Evolutionary conservation across 495 filamentous ascomycete genomes (phyloP).

Genomic region (Lasiosphaeria hispida): DNA sequence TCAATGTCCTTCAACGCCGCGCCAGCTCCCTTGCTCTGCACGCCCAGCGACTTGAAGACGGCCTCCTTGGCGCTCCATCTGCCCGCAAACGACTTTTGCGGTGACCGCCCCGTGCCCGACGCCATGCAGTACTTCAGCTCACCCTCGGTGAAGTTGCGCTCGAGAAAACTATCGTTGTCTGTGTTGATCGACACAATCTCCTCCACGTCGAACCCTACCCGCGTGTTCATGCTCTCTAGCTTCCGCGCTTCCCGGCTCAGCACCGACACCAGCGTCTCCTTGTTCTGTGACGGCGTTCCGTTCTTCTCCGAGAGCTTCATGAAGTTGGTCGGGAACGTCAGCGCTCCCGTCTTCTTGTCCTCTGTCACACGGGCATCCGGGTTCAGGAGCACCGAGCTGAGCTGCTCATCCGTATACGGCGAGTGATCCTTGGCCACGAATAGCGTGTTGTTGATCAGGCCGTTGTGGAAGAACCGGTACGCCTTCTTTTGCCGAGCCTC

Average conservation of each 20-base stretch:
- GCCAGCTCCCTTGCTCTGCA: constrained; percentile 81
- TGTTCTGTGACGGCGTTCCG: constrained; percentile 33
- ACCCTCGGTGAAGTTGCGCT: constrained; percentile 83
- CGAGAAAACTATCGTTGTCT: constrained; percentile 88
- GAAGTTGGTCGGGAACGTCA: constrained; percentile 67
- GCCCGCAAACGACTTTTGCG: constrained; percentile 85
- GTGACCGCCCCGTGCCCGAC: constrained; percentile 54
- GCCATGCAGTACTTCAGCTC: constrained; percentile 85
- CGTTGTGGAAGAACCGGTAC: constrained; percentile 97
- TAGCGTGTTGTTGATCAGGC: constrained; percentile 92
- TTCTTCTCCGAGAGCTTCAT: constrained; percentile 54
- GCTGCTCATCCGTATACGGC: constrained; percentile 85
- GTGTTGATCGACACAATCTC: constrained; percentile 80
- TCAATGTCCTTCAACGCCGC: constrained; percentile 93
- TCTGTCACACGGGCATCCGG: constrained; percentile 82
- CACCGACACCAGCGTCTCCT: constrained; percentile 71
- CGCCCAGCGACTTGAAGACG: constrained; percentile 95
- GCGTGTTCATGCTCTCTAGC: constrained; percentile 66
- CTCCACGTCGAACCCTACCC: constrained; percentile 91
- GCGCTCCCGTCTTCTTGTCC: constrained; percentile 77
- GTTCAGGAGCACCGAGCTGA: constrained; percentile 86
- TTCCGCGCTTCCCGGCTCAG: constrained; percentile 54
- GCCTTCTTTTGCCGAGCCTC: constrained; percentile 94
- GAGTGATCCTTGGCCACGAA: constrained; percentile 92
- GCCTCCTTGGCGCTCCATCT: constrained; percentile 98